Conservation (phyloP, 495 filamentous ascomycete genomes). For the Lophiotrema nucula region DNA sequence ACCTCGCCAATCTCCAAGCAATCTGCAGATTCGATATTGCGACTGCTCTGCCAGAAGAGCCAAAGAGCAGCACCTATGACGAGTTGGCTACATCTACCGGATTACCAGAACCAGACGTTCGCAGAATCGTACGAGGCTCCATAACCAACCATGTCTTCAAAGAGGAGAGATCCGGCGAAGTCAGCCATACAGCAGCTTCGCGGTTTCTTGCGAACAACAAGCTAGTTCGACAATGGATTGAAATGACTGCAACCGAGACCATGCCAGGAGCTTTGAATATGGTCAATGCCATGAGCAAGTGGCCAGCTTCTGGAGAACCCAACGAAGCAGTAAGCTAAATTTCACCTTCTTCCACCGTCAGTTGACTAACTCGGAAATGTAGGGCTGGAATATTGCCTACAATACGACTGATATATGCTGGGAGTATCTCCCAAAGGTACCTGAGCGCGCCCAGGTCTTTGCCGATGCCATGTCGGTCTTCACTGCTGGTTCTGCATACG, state of each 20-base stretch:
- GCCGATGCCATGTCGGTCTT: constrained; percentile 16
- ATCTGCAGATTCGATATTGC: constrained; percentile 1
- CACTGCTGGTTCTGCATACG: neutral
- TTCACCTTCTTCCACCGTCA: too few relatives aligned
- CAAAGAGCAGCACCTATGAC: neutral
- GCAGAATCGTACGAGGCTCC: constrained; percentile 10
- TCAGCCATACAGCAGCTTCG: constrained; percentile 53
- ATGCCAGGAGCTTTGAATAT: neutral
- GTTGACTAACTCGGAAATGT: constrained; percentile 1
- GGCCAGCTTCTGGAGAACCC: constrained; percentile 18
- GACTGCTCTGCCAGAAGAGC: neutral
- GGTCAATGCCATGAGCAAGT: constrained; percentile 10
- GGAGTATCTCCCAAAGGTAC: constrained; percentile 1
- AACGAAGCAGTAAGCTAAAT: constrained; percentile 7
- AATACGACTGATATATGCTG: neutral
- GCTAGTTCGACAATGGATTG: neutral
- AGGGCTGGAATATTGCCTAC: constrained; percentile 13
- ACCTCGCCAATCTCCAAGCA: neutral
- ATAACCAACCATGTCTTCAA: constrained; percentile 59
- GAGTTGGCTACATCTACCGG: neutral
- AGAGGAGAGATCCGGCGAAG: constrained; percentile 50
- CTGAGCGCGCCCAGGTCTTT: constrained; percentile 8
- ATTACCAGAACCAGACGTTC: neutral
- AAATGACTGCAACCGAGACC: neutral
- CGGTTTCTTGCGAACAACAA: constrained; percentile 1